Evolutionary conservation across 345 rosid genomes (phyloP).

Genomic region (Citrus inodora): DNA sequence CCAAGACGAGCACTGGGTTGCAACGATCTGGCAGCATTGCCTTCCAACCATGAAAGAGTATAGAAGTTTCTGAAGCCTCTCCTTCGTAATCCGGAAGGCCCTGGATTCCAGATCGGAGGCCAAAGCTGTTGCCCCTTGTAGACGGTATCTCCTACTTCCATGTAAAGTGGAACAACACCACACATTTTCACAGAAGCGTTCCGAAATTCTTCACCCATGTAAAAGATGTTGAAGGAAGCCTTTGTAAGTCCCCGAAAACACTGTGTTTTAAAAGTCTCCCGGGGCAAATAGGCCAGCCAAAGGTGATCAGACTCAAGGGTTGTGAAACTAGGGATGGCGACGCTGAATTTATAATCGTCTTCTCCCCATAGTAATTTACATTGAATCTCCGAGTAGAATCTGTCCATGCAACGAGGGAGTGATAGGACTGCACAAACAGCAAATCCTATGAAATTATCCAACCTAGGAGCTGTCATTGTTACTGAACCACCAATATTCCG

Average conservation of each 20-base stretch:
- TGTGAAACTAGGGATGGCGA: neutral
- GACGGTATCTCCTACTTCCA: neutral
- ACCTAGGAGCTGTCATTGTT: neutral
- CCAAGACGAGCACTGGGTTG: neutral
- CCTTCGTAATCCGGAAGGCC: neutral
- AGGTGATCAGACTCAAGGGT: neutral
- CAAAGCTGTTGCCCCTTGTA: neutral
- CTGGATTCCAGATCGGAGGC: neutral
- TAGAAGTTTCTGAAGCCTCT: neutral
- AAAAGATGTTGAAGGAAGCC: neutral
- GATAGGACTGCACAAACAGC: slow-evolving; percentile 3
- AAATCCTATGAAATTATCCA: slow-evolving; percentile 8
- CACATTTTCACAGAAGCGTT: neutral
- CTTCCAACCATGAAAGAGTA: neutral
- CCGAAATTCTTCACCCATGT: neutral
- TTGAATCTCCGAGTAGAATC: neutral
- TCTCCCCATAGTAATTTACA: neutral
- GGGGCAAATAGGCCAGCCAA: neutral
- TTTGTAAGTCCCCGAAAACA: neutral
- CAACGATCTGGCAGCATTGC: neutral
- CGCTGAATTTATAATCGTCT: neutral
- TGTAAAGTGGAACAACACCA: neutral
- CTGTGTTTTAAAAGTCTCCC: neutral
- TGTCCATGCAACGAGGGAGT: neutral
- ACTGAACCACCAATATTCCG: neutral